Evolutionary conservation across 805 yeast species (phyloP).

Genomic region (Candida pini): DNA sequence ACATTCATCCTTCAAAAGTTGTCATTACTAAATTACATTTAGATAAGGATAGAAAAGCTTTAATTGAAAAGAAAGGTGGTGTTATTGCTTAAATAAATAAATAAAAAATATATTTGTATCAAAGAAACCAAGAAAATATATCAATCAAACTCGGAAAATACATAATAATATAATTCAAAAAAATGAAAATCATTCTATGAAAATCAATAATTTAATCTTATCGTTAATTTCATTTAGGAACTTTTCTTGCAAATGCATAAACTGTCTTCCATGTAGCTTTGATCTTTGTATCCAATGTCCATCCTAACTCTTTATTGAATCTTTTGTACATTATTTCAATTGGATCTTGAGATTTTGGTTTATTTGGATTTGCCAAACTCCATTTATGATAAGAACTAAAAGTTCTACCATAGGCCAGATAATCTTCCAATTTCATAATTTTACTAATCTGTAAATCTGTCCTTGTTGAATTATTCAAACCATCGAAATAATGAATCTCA

Average conservation of each 20-base stretch:
- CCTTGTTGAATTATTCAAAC: slow-evolving; percentile 10
- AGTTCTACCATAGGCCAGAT: slow-evolving; percentile 52
- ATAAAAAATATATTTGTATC: not conserved
- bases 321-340: slow-evolving; percentile 30
- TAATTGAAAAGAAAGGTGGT: slow-evolving; percentile 97
- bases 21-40: slow-evolving; percentile 97
- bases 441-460: slow-evolving; percentile 30
- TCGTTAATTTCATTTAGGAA: not conserved
- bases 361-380: slow-evolving; percentile 31
- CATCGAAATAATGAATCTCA: slow-evolving; percentile 26
- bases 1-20: slow-evolving; percentile 98
- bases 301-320: slow-evolving; percentile 37
- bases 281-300: slow-evolving; percentile 37
- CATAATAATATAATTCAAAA: not conserved
- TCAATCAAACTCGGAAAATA: not conserved
- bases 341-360: slow-evolving; percentile 25
- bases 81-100: slow-evolving; percentile 70
- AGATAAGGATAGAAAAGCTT: slow-evolving; percentile 98
- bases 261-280: slow-evolving; percentile 47
- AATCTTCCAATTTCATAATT: slow-evolving; percentile 39
- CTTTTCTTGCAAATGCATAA: slow-evolving; percentile 40
- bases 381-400: slow-evolving; percentile 66
- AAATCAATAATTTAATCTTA: not conserved
- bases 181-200: no score
- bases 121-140: not conserved